Conservation (phyloP, 305 asterid species). For the Fraxinus greggii region DNA sequence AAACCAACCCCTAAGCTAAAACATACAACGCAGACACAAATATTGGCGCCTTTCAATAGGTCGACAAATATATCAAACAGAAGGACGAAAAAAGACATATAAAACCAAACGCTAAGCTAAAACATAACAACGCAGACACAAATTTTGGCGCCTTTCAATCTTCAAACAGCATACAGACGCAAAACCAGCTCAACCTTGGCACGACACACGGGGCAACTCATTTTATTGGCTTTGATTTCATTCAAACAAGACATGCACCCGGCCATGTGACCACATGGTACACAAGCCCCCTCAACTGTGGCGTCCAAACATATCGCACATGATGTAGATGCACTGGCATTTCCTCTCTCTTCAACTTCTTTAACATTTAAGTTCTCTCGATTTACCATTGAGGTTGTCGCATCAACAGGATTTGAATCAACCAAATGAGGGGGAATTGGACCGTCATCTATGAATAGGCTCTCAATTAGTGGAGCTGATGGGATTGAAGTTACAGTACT, state of each 20-base stretch:
- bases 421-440: conserved; percentile 65
- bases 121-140: background rate
- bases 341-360: conserved; percentile 32
- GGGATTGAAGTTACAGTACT: conserved; percentile 36
- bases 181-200: conserved; percentile 74
- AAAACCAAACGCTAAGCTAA: background rate
- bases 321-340: conserved; percentile 32
- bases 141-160: background rate
- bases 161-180: conserved; percentile 63
- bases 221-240: conserved; percentile 64
- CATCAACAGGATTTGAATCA: conserved; percentile 41
- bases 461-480: conserved; percentile 56
- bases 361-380: conserved; percentile 7
- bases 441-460: conserved; percentile 35
- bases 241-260: conserved; percentile 92
- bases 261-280: conserved; percentile 98
- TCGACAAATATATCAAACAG: background rate
- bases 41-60: background rate
- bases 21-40: background rate
- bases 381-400: conserved; percentile 27
- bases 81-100: background rate
- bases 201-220: conserved; percentile 98
- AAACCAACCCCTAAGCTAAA: background rate
- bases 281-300: conserved; percentile 84
- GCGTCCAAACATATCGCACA: conserved; percentile 86